Evolutionary conservation across 805 yeast species (phyloP).

Genomic region (Phaffomyces opuntiae): DNA sequence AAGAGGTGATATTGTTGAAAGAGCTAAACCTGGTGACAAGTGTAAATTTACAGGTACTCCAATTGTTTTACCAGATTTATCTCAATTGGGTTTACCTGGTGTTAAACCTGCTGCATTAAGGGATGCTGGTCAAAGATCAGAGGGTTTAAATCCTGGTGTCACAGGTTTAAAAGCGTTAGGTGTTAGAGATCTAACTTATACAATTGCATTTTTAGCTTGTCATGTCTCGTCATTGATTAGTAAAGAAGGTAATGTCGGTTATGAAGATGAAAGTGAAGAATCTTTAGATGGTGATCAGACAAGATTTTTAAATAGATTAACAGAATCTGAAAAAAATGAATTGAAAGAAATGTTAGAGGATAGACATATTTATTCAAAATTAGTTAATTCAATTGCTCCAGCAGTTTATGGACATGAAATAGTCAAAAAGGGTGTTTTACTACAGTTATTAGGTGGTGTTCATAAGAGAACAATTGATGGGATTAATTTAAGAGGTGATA

Average conservation of each 20-base stretch:
- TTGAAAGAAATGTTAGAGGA: slow-evolving; percentile 87
- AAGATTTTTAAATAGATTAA: slow-evolving; percentile 66
- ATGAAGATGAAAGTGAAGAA: slow-evolving; percentile 34
- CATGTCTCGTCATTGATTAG: slow-evolving; percentile 66
- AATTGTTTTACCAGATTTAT: slow-evolving; percentile 89
- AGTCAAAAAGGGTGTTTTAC: slow-evolving; percentile 82
- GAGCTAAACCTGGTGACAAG: slow-evolving; percentile 96
- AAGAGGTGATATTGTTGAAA: slow-evolving; percentile 90
- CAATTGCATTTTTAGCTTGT: slow-evolving; percentile 84
- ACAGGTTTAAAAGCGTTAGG: slow-evolving; percentile 82
- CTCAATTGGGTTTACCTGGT: slow-evolving; percentile 93
- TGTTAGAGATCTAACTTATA: slow-evolving; percentile 88
- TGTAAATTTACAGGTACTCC: slow-evolving; percentile 92
- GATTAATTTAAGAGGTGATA: slow-evolving; percentile 91
- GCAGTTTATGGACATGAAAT: slow-evolving; percentile 95
- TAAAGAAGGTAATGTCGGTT: slow-evolving; percentile 29
- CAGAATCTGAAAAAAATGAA: slow-evolving; percentile 77
- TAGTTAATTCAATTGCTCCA: slow-evolving; percentile 88
- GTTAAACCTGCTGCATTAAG: slow-evolving; percentile 78
- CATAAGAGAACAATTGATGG: slow-evolving; percentile 93
- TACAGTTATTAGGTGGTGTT: slow-evolving; percentile 91
- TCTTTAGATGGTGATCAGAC: slow-evolving; percentile 63
- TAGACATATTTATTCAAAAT: slow-evolving; percentile 72
- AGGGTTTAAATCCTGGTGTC: slow-evolving; percentile 77
- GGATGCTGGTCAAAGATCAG: slow-evolving; percentile 48